Percentiles rank a stretch among this genome's conserved stretches.
These are phyloP conservation scores for Macadamia tetraphylla DNA, from an alignment of 164 flowering plant genomes.

Conservation along the genomic window DNA sequence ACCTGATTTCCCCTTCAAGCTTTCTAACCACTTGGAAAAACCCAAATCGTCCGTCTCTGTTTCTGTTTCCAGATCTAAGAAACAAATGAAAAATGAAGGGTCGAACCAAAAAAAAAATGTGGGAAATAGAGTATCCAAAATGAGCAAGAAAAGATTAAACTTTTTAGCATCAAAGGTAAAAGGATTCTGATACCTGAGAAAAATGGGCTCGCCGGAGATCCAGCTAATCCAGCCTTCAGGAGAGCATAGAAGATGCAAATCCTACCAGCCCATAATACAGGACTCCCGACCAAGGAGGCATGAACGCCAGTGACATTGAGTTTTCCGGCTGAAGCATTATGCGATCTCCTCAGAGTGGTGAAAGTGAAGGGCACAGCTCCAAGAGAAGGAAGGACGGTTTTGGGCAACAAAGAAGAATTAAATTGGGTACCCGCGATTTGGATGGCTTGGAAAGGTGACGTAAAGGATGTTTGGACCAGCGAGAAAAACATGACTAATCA, in stretches of 20 bases:
- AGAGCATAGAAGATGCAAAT: constrained; percentile 79
- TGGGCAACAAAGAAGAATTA: constrained; percentile 18
- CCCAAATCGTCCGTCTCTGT: constrained; percentile 56
- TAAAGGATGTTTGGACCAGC: constrained; percentile 21
- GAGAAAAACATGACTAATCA: constrained; percentile 24
- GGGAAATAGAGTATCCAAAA: neutral
- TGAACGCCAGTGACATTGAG: neutral
- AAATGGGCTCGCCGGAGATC: constrained; percentile 68
- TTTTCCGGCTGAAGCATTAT: constrained; percentile 7
- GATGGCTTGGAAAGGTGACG: constrained; percentile 20
- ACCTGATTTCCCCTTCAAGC: constrained; percentile 74
- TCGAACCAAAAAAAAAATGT: neutral
- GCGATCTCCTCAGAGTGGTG: constrained; percentile 7
- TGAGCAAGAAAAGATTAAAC: too few species aligned
- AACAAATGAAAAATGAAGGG: constrained; percentile 12
- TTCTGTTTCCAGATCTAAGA: constrained; percentile 38
- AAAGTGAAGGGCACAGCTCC: constrained; percentile 7
- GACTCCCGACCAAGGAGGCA: constrained; percentile 69
- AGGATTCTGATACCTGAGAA: constrained; percentile 38
- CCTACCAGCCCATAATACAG: constrained; percentile 84
- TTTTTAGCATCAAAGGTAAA: neutral
- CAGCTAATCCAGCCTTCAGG: constrained; percentile 83
- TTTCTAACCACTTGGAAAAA: constrained; percentile 70
- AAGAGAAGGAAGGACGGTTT: constrained; percentile 28
- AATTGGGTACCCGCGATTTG: constrained; percentile 8